Evolutionary conservation across 2,329 filamentous ascomycete genomes (phyloP).

Genomic region (Claviceps pazoutovae): DNA sequence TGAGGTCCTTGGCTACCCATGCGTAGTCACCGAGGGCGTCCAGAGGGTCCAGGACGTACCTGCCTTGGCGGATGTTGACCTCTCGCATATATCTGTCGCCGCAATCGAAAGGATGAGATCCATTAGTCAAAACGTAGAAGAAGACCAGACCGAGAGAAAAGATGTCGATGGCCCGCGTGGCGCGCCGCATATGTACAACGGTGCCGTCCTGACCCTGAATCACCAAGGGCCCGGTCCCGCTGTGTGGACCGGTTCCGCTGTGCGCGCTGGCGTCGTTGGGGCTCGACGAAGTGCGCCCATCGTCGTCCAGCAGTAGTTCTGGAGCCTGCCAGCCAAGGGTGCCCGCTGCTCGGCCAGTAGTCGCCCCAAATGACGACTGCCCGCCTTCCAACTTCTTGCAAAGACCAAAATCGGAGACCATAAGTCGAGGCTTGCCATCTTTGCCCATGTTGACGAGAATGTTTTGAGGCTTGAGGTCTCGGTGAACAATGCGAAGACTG

Average conservation of each 20-base stretch:
- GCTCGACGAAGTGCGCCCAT: slow-evolving; percentile 35
- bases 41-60: slow-evolving; percentile 56
- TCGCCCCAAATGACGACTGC: slow-evolving; percentile 87
- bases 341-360: slow-evolving; percentile 82
- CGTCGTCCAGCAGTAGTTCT: slow-evolving; percentile 74
- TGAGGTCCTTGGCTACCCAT: slow-evolving; percentile 76
- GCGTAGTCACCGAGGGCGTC: slow-evolving; percentile 70
- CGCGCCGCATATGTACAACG: slow-evolving; percentile 52
- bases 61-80: slow-evolving; percentile 89
- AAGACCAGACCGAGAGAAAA: slow-evolving; percentile 97
- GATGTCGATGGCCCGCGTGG: slow-evolving; percentile 92
- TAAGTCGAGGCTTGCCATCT: slow-evolving; percentile 59
- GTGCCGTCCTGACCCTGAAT: slow-evolving; percentile 43
- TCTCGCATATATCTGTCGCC: slow-evolving; percentile 92
- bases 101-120: slow-evolving; percentile 84
- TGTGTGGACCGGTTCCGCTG: slow-evolving; percentile 33
- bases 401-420: slow-evolving; percentile 94
- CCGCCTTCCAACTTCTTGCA: slow-evolving; percentile 95
- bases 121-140: slow-evolving; percentile 93
- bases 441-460: slow-evolving; percentile 72
- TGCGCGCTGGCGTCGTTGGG: slow-evolving; percentile 40
- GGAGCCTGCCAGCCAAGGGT: slow-evolving; percentile 95
- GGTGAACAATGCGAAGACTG: slow-evolving; percentile 84
- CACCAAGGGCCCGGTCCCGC: slow-evolving; percentile 30
- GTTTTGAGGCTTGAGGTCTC: slow-evolving; percentile 95